A percentile compares a stretch with the other conserved stretches of the same genome.
Conservation (phyloP, 2,329 filamentous ascomycete species). For the Neofusicoccum ribis region DNA sequence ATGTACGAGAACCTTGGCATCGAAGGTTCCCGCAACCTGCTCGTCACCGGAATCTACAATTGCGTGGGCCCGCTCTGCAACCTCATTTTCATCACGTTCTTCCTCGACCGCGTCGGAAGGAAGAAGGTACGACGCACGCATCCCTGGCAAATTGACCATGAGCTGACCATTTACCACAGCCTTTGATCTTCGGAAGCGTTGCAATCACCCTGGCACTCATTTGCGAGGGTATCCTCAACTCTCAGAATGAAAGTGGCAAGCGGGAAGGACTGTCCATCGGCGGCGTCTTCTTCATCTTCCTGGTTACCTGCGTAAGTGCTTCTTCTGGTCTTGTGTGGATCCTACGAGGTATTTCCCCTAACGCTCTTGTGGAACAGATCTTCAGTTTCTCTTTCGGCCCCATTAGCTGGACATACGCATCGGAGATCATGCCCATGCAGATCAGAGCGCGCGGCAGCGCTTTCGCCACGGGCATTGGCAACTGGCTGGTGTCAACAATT, state of each 20-base stretch:
- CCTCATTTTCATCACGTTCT: slow-evolving; percentile 60
- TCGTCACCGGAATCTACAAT: slow-evolving; percentile 63
- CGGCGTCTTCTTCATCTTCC: slow-evolving; percentile 66
- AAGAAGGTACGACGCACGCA: not conserved
- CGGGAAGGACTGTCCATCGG: slow-evolving; percentile 55
- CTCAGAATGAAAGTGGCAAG: slow-evolving; percentile 31
- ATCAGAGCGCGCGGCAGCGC: slow-evolving; percentile 62
- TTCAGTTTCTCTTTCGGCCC: slow-evolving; percentile 63
- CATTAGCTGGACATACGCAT: slow-evolving; percentile 65
- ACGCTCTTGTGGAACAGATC: slow-evolving; percentile 33
- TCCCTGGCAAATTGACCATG: not conserved
- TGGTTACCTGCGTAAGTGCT: slow-evolving; percentile 37
- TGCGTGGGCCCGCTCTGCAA: slow-evolving; percentile 58
- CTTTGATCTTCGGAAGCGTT: slow-evolving; percentile 55
- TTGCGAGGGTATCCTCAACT: slow-evolving; percentile 60
- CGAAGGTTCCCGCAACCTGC: slow-evolving; percentile 52
- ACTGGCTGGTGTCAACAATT: slow-evolving; percentile 61
- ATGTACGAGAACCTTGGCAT: slow-evolving; percentile 62
- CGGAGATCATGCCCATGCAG: slow-evolving; percentile 66
- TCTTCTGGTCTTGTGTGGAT: slow-evolving; percentile 29
- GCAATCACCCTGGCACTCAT: slow-evolving; percentile 59
- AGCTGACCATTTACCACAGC: slow-evolving; percentile 43
- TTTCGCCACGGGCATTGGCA: slow-evolving; percentile 59
- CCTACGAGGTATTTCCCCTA: slow-evolving; percentile 25
- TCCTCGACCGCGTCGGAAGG: slow-evolving; percentile 53